Percentiles rank a stretch among this genome's conserved stretches.
These are phyloP conservation scores for Ogataea saltuana DNA, from an alignment of 805 yeast genomes.

Conservation along the genomic window DNA sequence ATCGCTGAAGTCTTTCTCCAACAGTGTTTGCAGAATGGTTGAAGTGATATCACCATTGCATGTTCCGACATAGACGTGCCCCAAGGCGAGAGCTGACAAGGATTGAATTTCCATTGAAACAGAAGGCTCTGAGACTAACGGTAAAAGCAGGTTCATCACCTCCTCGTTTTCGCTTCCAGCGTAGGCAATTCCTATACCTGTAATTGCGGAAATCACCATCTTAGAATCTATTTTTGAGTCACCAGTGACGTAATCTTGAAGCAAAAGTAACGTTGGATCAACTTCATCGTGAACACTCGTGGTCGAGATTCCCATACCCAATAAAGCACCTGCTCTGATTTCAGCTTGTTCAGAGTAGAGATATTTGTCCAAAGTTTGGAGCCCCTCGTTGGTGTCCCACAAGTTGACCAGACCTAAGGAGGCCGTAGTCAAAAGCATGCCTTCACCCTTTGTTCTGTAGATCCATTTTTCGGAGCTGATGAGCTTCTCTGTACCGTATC, in stretches of 20 bases:
- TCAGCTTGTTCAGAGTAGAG: slow-evolving; percentile 82
- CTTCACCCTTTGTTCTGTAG: slow-evolving; percentile 86
- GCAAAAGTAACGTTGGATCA: slow-evolving; percentile 83
- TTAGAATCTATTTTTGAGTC: slow-evolving; percentile 55
- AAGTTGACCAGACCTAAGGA: slow-evolving; percentile 85
- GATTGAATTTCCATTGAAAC: slow-evolving; percentile 77
- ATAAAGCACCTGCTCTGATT: slow-evolving; percentile 92
- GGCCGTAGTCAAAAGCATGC: slow-evolving; percentile 91
- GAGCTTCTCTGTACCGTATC: slow-evolving; percentile 84
- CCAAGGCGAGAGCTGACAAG: slow-evolving; percentile 86
- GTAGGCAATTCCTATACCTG: slow-evolving; percentile 91
- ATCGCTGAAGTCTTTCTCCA: slow-evolving; percentile 80
- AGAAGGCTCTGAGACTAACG: slow-evolving; percentile 77
- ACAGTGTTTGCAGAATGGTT: slow-evolving; percentile 83
- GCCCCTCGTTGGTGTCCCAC: slow-evolving; percentile 89
- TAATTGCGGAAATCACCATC: slow-evolving; percentile 77
- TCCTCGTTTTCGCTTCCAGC: slow-evolving; percentile 92
- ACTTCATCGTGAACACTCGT: slow-evolving; percentile 95
- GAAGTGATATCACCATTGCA: slow-evolving; percentile 93
- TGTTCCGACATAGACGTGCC: slow-evolving; percentile 94
- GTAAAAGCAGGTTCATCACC: slow-evolving; percentile 71
- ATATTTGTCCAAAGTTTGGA: slow-evolving; percentile 86
- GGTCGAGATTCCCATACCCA: slow-evolving; percentile 92
- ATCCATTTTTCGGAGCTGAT: slow-evolving; percentile 79
- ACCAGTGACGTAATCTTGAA: slow-evolving; percentile 64